Percentiles rank a stretch among this genome's conserved stretches.
These are phyloP conservation scores for Aspergillus sp. DNA, from an alignment of 2,329 filamentous ascomycete species.

Conservation along the genomic window DNA sequence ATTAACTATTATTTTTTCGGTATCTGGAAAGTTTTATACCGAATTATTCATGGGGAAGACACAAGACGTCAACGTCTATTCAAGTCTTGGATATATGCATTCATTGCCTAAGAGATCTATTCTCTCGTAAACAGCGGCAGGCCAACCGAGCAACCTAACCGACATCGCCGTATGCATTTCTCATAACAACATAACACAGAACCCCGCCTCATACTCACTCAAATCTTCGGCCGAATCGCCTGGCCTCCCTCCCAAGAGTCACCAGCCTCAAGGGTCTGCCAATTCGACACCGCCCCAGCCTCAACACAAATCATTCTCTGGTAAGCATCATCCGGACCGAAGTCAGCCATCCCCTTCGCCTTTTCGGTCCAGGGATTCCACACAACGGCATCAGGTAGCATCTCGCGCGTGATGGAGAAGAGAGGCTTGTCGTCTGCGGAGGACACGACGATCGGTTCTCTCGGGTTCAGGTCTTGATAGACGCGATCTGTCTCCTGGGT, in stretches of 20 bases:
- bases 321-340: conserved; percentile 79
- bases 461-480: conserved; percentile 59
- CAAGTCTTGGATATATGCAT: not conserved
- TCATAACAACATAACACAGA: too few relatives aligned
- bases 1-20: not conserved
- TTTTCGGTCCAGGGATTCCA: conserved; percentile 97
- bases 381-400: conserved; percentile 77
- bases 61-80: too few relatives aligned
- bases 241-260: conserved; percentile 58
- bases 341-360: conserved; percentile 72
- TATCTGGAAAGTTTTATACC: too few relatives aligned
- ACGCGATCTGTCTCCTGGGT: conserved; percentile 77
- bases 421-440: conserved; percentile 47
- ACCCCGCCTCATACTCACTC: too few relatives aligned
- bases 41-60: too few relatives aligned
- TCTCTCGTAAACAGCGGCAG: too few relatives aligned
- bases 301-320: conserved; percentile 93
- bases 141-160: too few relatives aligned
- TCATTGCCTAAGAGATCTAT: not conserved
- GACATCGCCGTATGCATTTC: too few relatives aligned
- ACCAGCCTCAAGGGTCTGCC: conserved; percentile 76
- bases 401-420: conserved; percentile 72
- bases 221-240: conserved; percentile 38
- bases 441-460: conserved; percentile 26
- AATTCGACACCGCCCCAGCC: conserved; percentile 71